Evolutionary conservation across 257 asterid species (phyloP), one percentile per base, ranked within the genome.

Genomic region (Cinchona pubescens): DNA sequence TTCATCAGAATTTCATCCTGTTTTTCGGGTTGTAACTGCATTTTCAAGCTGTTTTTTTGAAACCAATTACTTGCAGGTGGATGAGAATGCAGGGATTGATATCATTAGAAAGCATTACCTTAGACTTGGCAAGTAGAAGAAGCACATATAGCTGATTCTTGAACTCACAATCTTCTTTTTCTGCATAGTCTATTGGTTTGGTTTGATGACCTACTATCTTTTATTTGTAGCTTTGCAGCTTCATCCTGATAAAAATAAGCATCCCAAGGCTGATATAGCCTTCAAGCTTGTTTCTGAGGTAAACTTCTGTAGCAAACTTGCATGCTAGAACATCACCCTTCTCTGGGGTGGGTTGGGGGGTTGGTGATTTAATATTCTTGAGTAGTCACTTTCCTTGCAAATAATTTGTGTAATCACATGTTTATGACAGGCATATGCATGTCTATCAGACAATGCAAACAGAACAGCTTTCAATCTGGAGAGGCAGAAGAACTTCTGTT

Each of bases 231-330:
- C 93, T 72, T 79, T 92, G 84, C 89, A 67, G 86, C 83, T 92
- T 80, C 97, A 92, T 84, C 97, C 97, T 81, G 96, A 90, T 81
- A 92, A 92, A 82, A 92, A 88, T 83, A 85, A 88, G 71, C 91
- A 90, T 68, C 88, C 92, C 23, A 90, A 86, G 82, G 92, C 96
- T 49, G 96, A 89, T 77, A 79, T 88, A 67, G 96, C 97, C 25
- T 92, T 92, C 92, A 92, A 90, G 81, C 89, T 89, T 67, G 92
- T 90, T 9, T 89, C 86, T n/a, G 90, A 92, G 96, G 96, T 90
- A 43, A 60, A 65, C 14, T 11, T 53, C 12, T 40, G 21, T 71
- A 51, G 9, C 59, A 51, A 51, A 18, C 25, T 4, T 51, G 15
- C 59, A 18, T 18, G 25, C 59, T 27, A 51, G 2, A 51, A 51